phyloP scores from a whole-genome alignment of 2,329 filamentous ascomycete species.

The Aspergillus tubingensis region DNA sequence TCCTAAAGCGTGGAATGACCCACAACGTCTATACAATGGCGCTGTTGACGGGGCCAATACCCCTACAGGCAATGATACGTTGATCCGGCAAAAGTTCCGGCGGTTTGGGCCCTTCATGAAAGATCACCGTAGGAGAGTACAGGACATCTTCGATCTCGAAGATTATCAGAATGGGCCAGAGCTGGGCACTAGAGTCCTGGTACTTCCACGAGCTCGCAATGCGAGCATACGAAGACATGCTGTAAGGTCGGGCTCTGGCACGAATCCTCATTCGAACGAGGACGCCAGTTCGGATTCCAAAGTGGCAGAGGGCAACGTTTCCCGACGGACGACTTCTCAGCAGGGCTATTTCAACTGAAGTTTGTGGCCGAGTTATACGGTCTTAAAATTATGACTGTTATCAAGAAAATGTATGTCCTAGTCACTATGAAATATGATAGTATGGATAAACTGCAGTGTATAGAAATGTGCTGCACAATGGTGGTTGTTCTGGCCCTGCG shows the following conservation, averaged over 20 bases:
- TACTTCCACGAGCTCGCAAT: not conserved
- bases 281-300: not conserved
- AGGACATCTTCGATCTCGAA: constrained; percentile 1
- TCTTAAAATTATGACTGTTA: not conserved
- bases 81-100: not conserved
- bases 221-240: not conserved
- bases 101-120: not conserved
- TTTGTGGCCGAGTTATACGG: not conserved
- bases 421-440: not conserved
- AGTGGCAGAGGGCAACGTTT: not conserved
- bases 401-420: not conserved
- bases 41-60: not conserved
- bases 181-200: not conserved
- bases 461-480: not conserved
- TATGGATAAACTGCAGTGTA: not conserved
- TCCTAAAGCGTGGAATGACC: not conserved
- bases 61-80: not conserved
- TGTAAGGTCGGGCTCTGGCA: not conserved
- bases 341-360: not conserved
- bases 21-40: not conserved
- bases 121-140: not conserved
- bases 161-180: not conserved
- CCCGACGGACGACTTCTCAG: not conserved
- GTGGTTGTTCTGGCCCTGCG: not conserved
- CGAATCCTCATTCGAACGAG: not conserved